Percentiles rank a stretch among this genome's conserved stretches.
phyloP scores from a whole-genome alignment of 805 yeast genomes.

The Helenozyma baotianmanensis region DNA sequence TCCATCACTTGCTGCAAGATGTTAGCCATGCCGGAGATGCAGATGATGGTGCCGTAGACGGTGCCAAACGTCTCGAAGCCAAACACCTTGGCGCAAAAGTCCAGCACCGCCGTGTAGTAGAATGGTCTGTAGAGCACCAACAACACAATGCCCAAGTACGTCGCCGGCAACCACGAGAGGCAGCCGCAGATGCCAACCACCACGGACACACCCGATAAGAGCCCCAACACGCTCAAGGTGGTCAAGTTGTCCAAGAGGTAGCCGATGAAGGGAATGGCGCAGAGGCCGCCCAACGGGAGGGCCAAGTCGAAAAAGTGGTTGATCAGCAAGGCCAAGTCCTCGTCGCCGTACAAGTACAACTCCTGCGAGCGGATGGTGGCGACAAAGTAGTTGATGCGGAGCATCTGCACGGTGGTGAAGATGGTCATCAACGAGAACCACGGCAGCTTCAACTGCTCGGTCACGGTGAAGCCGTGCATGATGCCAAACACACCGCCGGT shows the following conservation, averaged over 20 bases:
- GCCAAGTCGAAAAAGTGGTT: conserved; percentile 82
- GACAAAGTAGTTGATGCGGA: conserved; percentile 86
- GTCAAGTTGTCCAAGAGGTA: conserved; percentile 67
- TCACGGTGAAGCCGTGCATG: conserved; percentile 58
- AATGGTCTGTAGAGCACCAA: conserved; percentile 86
- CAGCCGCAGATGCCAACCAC: conserved; percentile 71
- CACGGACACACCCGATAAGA: conserved; percentile 52
- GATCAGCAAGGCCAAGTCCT: conserved; percentile 44
- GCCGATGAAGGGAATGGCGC: conserved; percentile 87
- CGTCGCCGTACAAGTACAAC: conserved; percentile 56
- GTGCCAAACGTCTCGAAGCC: conserved; percentile 92
- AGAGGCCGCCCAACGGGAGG: conserved; percentile 81
- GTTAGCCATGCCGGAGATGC: conserved; percentile 78
- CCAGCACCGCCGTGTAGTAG: conserved; percentile 88
- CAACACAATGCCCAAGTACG: conserved; percentile 63
- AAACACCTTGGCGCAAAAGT: conserved; percentile 86
- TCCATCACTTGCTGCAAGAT: conserved; percentile 69
- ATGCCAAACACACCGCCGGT: conserved; percentile 65
- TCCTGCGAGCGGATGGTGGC: conserved; percentile 87
- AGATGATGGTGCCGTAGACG: conserved; percentile 81
- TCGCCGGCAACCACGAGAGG: conserved; percentile 49
- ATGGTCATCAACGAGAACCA: conserved; percentile 78
- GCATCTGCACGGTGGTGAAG: conserved; percentile 84
- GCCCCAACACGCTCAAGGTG: conserved; percentile 51
- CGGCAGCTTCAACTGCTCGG: conserved; percentile 49